Percentiles rank a stretch among this genome's conserved stretches.
Conservation (phyloP, 495 filamentous ascomycete species). For the Aspergillus panamensis region DNA sequence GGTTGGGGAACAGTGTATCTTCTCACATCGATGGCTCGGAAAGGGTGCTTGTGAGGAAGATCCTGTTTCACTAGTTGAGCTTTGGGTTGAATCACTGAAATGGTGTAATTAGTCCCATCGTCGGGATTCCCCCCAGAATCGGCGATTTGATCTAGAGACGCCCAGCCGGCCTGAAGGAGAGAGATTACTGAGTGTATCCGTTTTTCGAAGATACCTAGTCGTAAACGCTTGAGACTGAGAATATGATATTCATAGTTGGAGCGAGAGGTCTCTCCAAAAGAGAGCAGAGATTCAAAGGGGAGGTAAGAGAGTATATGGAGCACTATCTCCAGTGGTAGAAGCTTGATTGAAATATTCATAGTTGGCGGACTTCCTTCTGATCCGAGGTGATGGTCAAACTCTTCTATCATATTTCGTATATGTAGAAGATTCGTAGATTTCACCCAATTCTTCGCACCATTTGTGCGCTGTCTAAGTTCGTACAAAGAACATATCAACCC, state of each 20-base stretch:
- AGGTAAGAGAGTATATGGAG: constrained; percentile 36
- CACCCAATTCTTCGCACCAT: no score
- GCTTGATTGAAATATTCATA: constrained; percentile 21
- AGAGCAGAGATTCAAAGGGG: constrained; percentile 28
- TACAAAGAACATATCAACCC: no score
- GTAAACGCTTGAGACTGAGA: constrained; percentile 26
- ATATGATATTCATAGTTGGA: constrained; percentile 28
- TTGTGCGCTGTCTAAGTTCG: no score
- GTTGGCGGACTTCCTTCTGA: not conserved
- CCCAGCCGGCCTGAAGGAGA: constrained; percentile 32
- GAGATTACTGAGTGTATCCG: constrained; percentile 31
- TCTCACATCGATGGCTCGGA: not conserved
- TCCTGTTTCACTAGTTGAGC: not conserved
- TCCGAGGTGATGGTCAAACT: not conserved
- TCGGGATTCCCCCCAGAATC: not conserved
- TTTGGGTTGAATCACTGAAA: constrained; percentile 20
- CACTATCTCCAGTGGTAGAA: constrained; percentile 33
- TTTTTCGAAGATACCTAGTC: constrained; percentile 36
- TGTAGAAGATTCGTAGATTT: no score
- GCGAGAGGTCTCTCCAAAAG: constrained; percentile 35
- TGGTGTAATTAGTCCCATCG: constrained; percentile 12
- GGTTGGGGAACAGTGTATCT: not conserved
- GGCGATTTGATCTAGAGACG: constrained; percentile 18
- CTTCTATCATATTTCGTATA: not conserved
- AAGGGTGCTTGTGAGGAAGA: not conserved